These are phyloP conservation scores for Epicoccum nigrum DNA, from an alignment of 2,329 filamentous ascomycete genomes.

Conservation along the genomic window DNA sequence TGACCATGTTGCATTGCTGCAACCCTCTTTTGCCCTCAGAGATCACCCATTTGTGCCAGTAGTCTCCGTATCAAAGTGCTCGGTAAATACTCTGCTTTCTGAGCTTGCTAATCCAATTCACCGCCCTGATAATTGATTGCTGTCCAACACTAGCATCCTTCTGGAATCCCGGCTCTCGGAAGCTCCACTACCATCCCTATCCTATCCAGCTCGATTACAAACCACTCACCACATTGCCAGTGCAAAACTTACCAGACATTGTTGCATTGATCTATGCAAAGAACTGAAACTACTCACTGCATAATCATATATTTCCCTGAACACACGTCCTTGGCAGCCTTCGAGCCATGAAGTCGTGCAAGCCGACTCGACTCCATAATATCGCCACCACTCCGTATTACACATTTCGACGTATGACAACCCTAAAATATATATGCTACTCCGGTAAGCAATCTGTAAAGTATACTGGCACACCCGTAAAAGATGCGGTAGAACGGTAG, in stretches of 20 bases:
- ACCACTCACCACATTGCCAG: not conserved
- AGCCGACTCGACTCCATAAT: not conserved
- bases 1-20: conserved; percentile 4
- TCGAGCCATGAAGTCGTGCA: not conserved
- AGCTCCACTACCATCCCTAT: not conserved
- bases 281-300: not conserved
- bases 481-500: not conserved
- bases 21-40: not conserved
- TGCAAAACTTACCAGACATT: not conserved
- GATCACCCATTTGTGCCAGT: not conserved
- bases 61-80: not conserved
- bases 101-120: conserved; percentile 1
- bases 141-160: conserved; percentile 15
- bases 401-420: conserved; percentile 4
- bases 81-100: not conserved
- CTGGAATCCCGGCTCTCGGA: conserved; percentile 18
- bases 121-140: not conserved
- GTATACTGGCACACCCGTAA: conserved; percentile 2
- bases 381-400: conserved; percentile 1
- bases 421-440: not conserved
- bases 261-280: conserved; percentile 9
- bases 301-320: not conserved
- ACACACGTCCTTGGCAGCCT: not conserved
- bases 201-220: not conserved
- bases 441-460: not conserved